Conservation (phyloP, 306 rosid genomes). For the Ormosia emarginata region DNA sequence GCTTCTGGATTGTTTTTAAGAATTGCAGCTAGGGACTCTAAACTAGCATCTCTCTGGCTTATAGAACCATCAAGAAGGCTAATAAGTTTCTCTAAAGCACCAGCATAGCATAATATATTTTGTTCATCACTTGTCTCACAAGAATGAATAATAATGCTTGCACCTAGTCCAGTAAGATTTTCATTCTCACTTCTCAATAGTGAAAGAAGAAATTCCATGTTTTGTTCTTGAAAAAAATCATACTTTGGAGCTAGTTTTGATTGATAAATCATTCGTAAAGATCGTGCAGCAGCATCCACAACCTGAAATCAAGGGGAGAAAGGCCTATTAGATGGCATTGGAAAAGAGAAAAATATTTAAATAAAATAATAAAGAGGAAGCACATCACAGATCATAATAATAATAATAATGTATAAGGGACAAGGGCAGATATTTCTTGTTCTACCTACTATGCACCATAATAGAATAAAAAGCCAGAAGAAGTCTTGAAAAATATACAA, state of each 20-base stretch:
- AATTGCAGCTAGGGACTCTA: constrained; percentile 74
- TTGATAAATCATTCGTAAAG: constrained; percentile 85
- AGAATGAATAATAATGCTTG: constrained; percentile 79
- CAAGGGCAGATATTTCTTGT: background rate
- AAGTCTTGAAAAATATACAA: background rate
- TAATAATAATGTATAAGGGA: background rate
- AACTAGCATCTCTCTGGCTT: constrained; percentile 84
- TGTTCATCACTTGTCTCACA: constrained; percentile 66
- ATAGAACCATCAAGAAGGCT: constrained; percentile 76
- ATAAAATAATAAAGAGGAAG: background rate
- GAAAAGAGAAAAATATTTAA: background rate
- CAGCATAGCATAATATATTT: constrained; percentile 56
- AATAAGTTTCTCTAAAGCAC: constrained; percentile 62
- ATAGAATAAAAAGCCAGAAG: background rate
- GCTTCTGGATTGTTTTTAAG: constrained; percentile 59
- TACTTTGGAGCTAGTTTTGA: constrained; percentile 87
- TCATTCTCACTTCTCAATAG: constrained; percentile 77
- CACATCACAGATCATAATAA: background rate
- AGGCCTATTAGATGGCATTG: constrained; percentile 6
- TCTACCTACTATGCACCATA: background rate
- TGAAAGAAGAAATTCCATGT: constrained; percentile 66
- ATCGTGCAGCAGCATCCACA: constrained; percentile 85
- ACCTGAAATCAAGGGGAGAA: constrained; percentile 60
- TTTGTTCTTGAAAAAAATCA: constrained; percentile 58
- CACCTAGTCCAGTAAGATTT: constrained; percentile 83